These are phyloP conservation scores for Garcia nutans DNA, from an alignment of 345 rosid genomes.

Conservation along the genomic window DNA sequence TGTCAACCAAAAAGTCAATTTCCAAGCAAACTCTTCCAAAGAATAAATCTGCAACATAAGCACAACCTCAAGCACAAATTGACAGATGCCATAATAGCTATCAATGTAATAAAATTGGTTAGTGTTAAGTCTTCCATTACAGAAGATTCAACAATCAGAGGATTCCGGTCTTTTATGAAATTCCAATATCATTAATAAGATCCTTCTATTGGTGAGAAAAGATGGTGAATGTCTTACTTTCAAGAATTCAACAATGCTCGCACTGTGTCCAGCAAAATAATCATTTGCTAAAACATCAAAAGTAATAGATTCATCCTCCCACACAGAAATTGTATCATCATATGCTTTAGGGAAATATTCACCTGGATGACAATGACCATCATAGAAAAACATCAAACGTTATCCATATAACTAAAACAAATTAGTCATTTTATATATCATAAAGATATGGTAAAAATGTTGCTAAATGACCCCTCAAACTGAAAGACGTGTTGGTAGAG, in stretches of 20 bases:
- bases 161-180: too few relatives aligned
- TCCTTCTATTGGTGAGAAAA: background rate
- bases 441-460: background rate
- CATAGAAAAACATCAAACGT: background rate
- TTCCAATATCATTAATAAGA: background rate
- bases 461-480: too few relatives aligned
- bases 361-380: conserved; percentile 40
- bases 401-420: background rate
- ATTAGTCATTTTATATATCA: background rate
- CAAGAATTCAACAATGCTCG: conserved; percentile 57
- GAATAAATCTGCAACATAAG: background rate
- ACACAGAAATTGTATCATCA: conserved; percentile 55
- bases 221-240: conserved; percentile 44
- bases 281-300: conserved; percentile 73
- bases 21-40: background rate
- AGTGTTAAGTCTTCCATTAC: too few relatives aligned
- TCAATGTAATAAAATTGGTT: too few relatives aligned
- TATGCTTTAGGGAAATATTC: conserved; percentile 83
- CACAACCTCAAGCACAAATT: too few relatives aligned
- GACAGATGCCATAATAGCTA: too few relatives aligned
- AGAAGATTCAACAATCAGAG: too few relatives aligned
- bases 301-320: conserved; percentile 89
- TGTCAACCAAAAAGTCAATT: conserved; percentile 7
- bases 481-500: too few relatives aligned
- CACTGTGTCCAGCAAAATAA: conserved; percentile 60